Percentiles rank a stretch among this genome's conserved stretches.
phyloP scores from a whole-genome alignment of 2,329 filamentous ascomycete species.

The Clarireedia hainanense region DNA sequence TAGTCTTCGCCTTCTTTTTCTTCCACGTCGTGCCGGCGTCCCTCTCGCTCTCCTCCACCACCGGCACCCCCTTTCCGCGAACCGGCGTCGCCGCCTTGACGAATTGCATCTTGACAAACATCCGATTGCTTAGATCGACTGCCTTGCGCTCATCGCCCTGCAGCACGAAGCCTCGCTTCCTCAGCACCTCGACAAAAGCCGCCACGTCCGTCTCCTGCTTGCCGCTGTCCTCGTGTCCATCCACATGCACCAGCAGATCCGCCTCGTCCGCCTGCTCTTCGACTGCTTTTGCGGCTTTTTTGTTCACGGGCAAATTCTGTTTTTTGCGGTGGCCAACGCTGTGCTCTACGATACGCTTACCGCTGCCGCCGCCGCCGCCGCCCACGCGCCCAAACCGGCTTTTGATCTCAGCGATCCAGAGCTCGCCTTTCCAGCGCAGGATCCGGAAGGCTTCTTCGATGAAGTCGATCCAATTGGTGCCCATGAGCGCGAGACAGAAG shows the following conservation, averaged over 20 bases:
- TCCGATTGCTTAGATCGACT: constrained; percentile 83
- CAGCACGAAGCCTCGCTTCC: constrained; percentile 76
- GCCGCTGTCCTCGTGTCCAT: constrained; percentile 53
- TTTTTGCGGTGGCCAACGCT: constrained; percentile 62
- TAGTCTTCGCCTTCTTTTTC: constrained; percentile 60
- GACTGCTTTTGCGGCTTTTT: constrained; percentile 35
- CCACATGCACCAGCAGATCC: constrained; percentile 61
- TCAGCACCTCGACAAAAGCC: constrained; percentile 77
- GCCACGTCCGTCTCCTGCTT: constrained; percentile 76
- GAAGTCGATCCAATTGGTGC: constrained; percentile 96
- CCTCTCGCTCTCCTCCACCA: constrained; percentile 28
- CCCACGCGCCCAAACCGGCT: constrained; percentile 68
- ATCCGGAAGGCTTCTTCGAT: constrained; percentile 92
- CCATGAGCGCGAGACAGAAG: constrained; percentile 96
- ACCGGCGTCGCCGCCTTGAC: constrained; percentile 70
- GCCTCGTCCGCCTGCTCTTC: constrained; percentile 41
- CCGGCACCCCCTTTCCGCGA: constrained; percentile 63
- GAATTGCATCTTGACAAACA: constrained; percentile 98
- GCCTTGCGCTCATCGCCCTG: constrained; percentile 50
- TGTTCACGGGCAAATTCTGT: constrained; percentile 35
- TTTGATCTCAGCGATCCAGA: constrained; percentile 97
- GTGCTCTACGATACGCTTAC: constrained; percentile 50
- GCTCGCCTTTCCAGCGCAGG: constrained; percentile 86
- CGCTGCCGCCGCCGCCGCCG: constrained; percentile 22
- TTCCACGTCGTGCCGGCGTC: constrained; percentile 38